Conservation (phyloP, 192 early-diverging fungal genomes). For the Cladochytrium replicatum region DNA sequence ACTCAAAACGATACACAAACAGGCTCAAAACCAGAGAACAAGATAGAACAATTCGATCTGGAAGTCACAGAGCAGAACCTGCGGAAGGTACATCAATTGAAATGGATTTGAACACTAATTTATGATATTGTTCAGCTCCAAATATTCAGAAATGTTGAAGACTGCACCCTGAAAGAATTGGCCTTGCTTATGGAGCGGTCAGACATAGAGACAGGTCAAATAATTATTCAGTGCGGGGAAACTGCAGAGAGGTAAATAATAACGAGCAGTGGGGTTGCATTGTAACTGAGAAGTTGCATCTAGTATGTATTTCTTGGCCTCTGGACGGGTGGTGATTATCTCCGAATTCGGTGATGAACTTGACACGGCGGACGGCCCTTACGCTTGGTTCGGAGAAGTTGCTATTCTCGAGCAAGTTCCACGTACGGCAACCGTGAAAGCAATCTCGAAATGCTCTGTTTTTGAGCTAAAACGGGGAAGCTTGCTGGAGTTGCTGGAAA, state of each 20-base stretch:
- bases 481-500: slow-evolving; percentile 18
- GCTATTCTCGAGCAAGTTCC: slow-evolving; percentile 31
- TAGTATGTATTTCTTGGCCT: slow-evolving; percentile 12
- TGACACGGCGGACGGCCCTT: slow-evolving; percentile 7
- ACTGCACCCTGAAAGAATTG: slow-evolving; percentile 20
- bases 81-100: slow-evolving; percentile 24
- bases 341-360: slow-evolving; percentile 9
- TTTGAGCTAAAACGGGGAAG: slow-evolving; percentile 28
- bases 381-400: slow-evolving; percentile 28
- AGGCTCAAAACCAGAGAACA: slow-evolving; percentile 1
- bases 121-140: slow-evolving; percentile 11
- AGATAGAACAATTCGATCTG: slow-evolving; percentile 30
- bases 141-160: slow-evolving; percentile 26
- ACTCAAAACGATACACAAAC: slow-evolving; percentile 3
- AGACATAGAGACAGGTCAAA: slow-evolving; percentile 21
- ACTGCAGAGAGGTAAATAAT: slow-evolving; percentile 12
- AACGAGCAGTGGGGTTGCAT: background rate
- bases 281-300: background rate
- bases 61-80: slow-evolving; percentile 32
- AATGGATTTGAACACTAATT: no score
- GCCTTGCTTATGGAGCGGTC: slow-evolving; percentile 25
- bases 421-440: slow-evolving; percentile 32
- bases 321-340: slow-evolving; percentile 7
- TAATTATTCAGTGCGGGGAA: slow-evolving; percentile 26
- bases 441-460: slow-evolving; percentile 23